Percentiles rank a stretch among this genome's conserved stretches.
Evolutionary conservation across 169 alveolate species (phyloP).

Genomic region (Pseudocohnilembus persalinus): DNA sequence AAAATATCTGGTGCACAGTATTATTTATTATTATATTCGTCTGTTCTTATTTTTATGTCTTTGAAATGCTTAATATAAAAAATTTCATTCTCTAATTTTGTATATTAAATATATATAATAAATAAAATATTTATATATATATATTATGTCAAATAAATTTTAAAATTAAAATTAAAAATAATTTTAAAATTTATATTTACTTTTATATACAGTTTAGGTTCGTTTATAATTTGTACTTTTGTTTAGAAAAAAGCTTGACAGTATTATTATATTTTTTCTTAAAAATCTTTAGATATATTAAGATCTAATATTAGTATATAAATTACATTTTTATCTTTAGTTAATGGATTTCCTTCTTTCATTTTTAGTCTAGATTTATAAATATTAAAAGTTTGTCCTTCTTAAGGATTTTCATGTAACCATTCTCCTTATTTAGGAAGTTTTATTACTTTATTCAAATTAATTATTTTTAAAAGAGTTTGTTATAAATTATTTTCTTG

Average conservation of each 20-base stretch:
- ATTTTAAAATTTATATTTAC: neutral
- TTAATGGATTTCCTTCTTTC: neutral
- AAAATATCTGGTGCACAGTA: constrained; percentile 48
- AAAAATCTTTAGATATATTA: constrained; percentile 13
- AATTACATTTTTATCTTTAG: constrained; percentile 26
- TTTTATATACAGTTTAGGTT: neutral
- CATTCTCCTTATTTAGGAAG: constrained; percentile 11
- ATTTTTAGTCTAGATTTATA: neutral
- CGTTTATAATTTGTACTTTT: constrained; percentile 4
- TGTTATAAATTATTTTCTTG: neutral
- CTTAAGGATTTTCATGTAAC: constrained; percentile 4
- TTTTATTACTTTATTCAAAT: neutral
- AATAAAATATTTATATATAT: too few relatives aligned
- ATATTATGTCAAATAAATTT: too few relatives aligned
- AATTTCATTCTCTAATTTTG: neutral
- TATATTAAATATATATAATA: too few relatives aligned
- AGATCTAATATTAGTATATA: constrained; percentile 34
- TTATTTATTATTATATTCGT: neutral
- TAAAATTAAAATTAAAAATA: too few relatives aligned
- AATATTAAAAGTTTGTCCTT: constrained; percentile 2
- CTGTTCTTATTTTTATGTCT: too few relatives aligned
- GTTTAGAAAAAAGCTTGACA: constrained; percentile 49
- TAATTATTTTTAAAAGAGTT: neutral
- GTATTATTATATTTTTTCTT: constrained; percentile 15
- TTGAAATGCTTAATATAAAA: neutral